Conservation (phyloP, 2,329 filamentous ascomycete species). For the Aspergillus aculeatus region DNA sequence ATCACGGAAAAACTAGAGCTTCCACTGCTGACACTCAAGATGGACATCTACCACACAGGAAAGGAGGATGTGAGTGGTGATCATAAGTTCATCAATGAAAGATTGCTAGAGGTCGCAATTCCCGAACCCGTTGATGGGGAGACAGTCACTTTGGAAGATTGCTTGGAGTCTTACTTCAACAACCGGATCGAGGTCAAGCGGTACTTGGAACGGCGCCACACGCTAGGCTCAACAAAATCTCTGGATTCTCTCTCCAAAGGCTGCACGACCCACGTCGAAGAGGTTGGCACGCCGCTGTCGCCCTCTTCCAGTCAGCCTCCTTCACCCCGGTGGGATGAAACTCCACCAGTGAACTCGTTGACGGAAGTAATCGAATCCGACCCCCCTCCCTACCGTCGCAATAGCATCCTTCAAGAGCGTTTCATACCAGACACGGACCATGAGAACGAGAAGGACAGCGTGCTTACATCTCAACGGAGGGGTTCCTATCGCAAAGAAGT, state of each 20-base stretch:
- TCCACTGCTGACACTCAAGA: slow-evolving; percentile 83
- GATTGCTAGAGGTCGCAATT: slow-evolving; percentile 84
- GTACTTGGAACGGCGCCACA: slow-evolving; percentile 64
- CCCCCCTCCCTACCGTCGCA: slow-evolving; percentile 29
- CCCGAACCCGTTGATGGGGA: slow-evolving; percentile 65
- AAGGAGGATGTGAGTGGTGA: slow-evolving; percentile 80
- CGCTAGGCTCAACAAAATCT: slow-evolving; percentile 48
- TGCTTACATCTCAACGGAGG: slow-evolving; percentile 31
- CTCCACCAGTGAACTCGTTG: slow-evolving; percentile 27
- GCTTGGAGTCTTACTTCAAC: slow-evolving; percentile 92
- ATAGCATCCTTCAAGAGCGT: slow-evolving; percentile 46
- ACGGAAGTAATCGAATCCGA: slow-evolving; percentile 27
- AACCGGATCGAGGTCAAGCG: slow-evolving; percentile 85
- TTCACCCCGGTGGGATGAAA: slow-evolving; percentile 20
- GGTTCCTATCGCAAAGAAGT: slow-evolving; percentile 69
- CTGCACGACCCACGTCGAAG: slow-evolving; percentile 43
- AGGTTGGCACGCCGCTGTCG: slow-evolving; percentile 41
- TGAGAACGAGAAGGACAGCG: slow-evolving; percentile 36
- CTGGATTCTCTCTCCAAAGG: slow-evolving; percentile 39
- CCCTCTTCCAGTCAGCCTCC: slow-evolving; percentile 30
- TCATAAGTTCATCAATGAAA: slow-evolving; percentile 91
- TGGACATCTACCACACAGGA: slow-evolving; percentile 91
- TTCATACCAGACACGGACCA: slow-evolving; percentile 46
- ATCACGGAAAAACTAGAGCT: slow-evolving; percentile 87
- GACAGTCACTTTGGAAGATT: slow-evolving; percentile 80